Conservation (phyloP, 208 protist species). For the Trypanosoma caninum region DNA sequence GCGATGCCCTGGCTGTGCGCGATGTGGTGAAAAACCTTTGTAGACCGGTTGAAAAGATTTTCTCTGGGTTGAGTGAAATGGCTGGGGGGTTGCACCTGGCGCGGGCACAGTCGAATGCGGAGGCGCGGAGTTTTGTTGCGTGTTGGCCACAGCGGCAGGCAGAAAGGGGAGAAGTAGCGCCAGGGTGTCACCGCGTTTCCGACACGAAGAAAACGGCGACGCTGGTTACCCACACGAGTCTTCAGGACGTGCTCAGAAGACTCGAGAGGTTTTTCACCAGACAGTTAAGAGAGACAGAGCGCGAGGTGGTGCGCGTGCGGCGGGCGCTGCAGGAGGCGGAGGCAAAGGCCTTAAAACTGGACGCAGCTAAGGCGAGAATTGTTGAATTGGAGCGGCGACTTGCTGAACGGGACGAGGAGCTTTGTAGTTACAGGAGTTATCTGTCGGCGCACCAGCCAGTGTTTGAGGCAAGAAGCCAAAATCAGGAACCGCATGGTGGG, state of each 20-base stretch:
- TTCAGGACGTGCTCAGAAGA: neutral
- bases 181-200: neutral
- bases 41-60: neutral
- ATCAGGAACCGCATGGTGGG: neutral
- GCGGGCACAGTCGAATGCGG: constrained; percentile 6
- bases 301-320: constrained; percentile 8
- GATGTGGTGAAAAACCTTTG: constrained; percentile 17
- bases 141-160: neutral
- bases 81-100: constrained; percentile 2
- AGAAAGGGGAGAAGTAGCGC: neutral
- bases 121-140: constrained; percentile 10
- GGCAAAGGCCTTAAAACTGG: neutral
- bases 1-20: constrained; percentile 17
- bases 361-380: neutral
- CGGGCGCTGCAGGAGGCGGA: neutral
- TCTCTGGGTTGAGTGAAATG: neutral
- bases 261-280: constrained; percentile 9
- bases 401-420: neutral
- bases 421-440: neutral
- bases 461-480: neutral
- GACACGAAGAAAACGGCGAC: constrained; percentile 5
- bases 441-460: neutral
- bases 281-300: constrained; percentile 4
- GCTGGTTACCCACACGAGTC: neutral
- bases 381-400: constrained; percentile 4